Percentiles rank a stretch among this genome's conserved stretches.
Evolutionary conservation across 805 yeast species (phyloP).

Genomic region (Debaryomyces maramus): DNA sequence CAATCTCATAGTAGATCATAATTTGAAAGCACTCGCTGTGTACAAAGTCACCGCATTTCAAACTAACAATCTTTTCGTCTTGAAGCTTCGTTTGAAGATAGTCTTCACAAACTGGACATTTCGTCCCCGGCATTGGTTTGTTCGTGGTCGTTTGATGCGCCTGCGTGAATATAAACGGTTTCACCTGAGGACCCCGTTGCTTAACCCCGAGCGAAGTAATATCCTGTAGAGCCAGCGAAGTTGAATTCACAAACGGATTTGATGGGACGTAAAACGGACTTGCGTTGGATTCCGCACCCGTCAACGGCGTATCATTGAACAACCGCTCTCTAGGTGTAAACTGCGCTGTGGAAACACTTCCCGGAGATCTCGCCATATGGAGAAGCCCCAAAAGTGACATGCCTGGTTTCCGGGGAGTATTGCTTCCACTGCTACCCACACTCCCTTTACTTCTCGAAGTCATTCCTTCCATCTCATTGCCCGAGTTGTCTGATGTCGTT

Average conservation of each 20-base stretch:
- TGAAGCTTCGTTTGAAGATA: slow-evolving; percentile 44
- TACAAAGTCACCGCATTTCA: slow-evolving; percentile 54
- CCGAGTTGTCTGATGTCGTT: too few species aligned
- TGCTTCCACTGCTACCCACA: background rate
- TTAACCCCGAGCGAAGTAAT: slow-evolving; percentile 4
- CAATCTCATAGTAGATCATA: slow-evolving; percentile 8
- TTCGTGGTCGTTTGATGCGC: slow-evolving; percentile 13
- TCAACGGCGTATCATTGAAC: background rate
- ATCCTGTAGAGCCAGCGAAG: slow-evolving; percentile 7
- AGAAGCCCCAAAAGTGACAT: slow-evolving; percentile 1
- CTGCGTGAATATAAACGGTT: slow-evolving; percentile 22
- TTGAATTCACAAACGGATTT: background rate
- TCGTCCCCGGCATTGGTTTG: slow-evolving; percentile 5
- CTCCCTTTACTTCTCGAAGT: too few species aligned
- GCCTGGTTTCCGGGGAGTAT: background rate
- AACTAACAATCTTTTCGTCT: slow-evolving; percentile 46
- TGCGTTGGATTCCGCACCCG: background rate
- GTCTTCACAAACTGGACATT: slow-evolving; percentile 56
- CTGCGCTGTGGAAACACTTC: background rate
- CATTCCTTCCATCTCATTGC: too few species aligned
- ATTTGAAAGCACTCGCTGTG: slow-evolving; percentile 60
- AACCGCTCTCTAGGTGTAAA: background rate
- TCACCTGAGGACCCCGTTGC: slow-evolving; percentile 23
- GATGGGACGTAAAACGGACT: background rate
- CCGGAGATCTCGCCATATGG: background rate